Conservation (phyloP, 2,329 filamentous ascomycete genomes). For the Pseudogymnoascus sp. region DNA sequence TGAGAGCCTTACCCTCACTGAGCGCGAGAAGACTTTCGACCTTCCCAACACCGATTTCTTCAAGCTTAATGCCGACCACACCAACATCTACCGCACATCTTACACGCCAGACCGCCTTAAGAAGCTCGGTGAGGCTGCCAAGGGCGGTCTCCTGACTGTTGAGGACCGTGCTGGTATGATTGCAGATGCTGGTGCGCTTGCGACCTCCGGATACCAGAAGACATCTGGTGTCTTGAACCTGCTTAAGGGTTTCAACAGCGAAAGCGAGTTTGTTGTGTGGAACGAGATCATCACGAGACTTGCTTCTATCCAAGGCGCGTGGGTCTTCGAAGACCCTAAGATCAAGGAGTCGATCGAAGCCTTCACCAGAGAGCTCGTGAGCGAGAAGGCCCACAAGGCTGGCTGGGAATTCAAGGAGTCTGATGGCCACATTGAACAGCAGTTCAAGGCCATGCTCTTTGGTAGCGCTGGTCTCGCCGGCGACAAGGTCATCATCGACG, state of each 20-base stretch:
- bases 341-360: conserved; percentile 68
- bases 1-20: conserved; percentile 60
- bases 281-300: conserved; percentile 80
- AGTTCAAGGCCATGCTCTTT: conserved; percentile 91
- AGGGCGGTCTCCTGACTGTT: conserved; percentile 68
- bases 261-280: conserved; percentile 90
- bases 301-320: conserved; percentile 70
- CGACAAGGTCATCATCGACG: conserved; percentile 68
- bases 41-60: conserved; percentile 78
- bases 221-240: conserved; percentile 82
- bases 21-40: conserved; percentile 70
- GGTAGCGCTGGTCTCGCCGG: conserved; percentile 72
- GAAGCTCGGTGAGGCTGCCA: conserved; percentile 83
- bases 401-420: conserved; percentile 81
- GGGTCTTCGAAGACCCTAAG: conserved; percentile 76
- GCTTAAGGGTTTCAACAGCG: conserved; percentile 75
- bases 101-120: conserved; percentile 76
- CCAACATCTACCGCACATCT: conserved; percentile 82
- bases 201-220: conserved; percentile 85
- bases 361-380: conserved; percentile 73
- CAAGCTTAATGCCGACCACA: conserved; percentile 94
- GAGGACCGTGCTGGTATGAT: conserved; percentile 95
- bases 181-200: conserved; percentile 82
- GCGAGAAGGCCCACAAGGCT: conserved; percentile 72
- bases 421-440: conserved; percentile 84